Base-by-base conservation (phyloP, 1,139 yeast species). In the Yamadazyma dushanensis region DNA sequence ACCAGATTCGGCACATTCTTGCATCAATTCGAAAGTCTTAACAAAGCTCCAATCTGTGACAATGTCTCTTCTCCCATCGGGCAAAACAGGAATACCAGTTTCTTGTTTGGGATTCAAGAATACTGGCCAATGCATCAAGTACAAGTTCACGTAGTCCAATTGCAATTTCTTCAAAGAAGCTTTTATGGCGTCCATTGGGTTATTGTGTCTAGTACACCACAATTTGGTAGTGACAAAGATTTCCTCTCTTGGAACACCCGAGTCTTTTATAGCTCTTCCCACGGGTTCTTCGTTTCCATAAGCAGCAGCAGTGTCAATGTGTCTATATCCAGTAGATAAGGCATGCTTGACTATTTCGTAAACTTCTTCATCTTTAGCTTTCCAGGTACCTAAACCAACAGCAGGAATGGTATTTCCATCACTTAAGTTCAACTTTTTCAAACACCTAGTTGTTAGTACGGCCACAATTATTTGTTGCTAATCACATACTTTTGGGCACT, bases 111-210 rank as follows among this genome's bases (percentile, higher is more conserved):
- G 27, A 26, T 32, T 32, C 21, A 27, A 17, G 16, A 20, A 22
- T 15, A 32, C 35, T 7, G 96, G 96, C 95, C 95, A 88, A 63
- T 89, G 97, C 51, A 86, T 76, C 57, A 89, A 72, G 58, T 81
- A 83, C 51, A 89, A 69, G 56, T 89, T 96, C 40, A 89, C 80
- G 53, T 89, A 89, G 36, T 85, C 94, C 50, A 86, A 63, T 2
- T 83, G 83, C 50, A 88, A 69, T 51, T 80, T 78, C 50, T 73
- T 56, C 53, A 89, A 72, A 3, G 94, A 80, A 36, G 58, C 64
- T 32, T 81, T 76, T 39, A 88, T 65, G 9, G 84, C 86, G 31
- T 55, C 66, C 31, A 57, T 69, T 27, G 62, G 82, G 35, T 76
- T 66, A 47, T 71, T 68, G 53, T 83, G 89, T 53, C 76, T 80